Percentiles rank a stretch among this genome's conserved stretches.
phyloP scores from a whole-genome alignment of 1,139 yeast genomes.

The Magnusiomyces tetraspermus region DNA sequence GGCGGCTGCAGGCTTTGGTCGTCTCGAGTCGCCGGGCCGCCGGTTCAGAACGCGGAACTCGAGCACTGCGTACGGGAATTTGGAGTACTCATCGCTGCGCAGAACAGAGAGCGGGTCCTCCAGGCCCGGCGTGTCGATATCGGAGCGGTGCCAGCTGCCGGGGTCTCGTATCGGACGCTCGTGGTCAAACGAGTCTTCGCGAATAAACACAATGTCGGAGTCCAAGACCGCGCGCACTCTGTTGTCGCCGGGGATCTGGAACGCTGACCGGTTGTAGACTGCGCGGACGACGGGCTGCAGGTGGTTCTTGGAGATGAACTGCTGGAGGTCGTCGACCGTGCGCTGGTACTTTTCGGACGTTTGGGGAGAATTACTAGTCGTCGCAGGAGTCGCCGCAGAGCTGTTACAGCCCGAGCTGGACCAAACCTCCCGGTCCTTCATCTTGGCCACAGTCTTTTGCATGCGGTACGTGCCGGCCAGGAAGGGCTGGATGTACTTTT shows the following conservation, averaged over 20 bases:
- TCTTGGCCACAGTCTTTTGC: slow-evolving; percentile 42
- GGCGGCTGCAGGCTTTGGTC: slow-evolving; percentile 13
- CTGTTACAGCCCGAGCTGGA: no score
- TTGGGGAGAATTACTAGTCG: no score
- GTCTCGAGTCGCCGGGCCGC: slow-evolving; percentile 9
- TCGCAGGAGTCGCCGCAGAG: slow-evolving; percentile 38
- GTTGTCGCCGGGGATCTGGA: slow-evolving; percentile 97
- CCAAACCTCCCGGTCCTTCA: slow-evolving; percentile 52
- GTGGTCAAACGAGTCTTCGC: slow-evolving; percentile 82
- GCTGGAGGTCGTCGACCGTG: slow-evolving; percentile 50
- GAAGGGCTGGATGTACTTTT: slow-evolving; percentile 64
- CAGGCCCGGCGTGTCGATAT: slow-evolving; percentile 64
- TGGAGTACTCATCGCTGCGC: slow-evolving; percentile 75
- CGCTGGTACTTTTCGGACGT: slow-evolving; percentile 45
- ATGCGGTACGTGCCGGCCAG: slow-evolving; percentile 39
- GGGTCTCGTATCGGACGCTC: slow-evolving; percentile 88
- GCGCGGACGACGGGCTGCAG: slow-evolving; percentile 83
- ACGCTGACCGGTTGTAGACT: slow-evolving; percentile 83
- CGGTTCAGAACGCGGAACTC: slow-evolving; percentile 55
- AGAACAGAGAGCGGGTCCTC: slow-evolving; percentile 63
- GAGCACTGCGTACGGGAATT: slow-evolving; percentile 87
- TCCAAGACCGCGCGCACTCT: slow-evolving; percentile 82
- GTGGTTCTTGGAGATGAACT: slow-evolving; percentile 53
- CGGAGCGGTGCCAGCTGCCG: slow-evolving; percentile 80
- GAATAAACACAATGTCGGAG: slow-evolving; percentile 72